Evolutionary conservation across 139 green algal species (phyloP), one percentile per base, ranked within the genome.

Genomic region (Choricystis sp.): DNA sequence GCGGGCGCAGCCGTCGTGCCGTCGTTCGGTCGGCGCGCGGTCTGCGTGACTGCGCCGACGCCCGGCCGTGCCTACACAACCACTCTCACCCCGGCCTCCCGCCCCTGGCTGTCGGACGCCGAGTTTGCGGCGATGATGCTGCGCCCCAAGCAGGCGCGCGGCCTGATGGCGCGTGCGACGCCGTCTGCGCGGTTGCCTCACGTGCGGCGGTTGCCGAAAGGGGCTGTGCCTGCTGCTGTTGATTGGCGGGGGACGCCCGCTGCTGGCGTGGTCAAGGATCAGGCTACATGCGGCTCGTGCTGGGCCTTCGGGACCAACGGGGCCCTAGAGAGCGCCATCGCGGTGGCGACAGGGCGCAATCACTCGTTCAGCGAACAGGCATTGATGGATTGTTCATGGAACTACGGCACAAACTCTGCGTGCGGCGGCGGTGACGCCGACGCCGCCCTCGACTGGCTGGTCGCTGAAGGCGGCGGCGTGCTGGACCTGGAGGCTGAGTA

Each of bases 371-470:
- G 69, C 5, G 83, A 89, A 69, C 84, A 92, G 72, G 77, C 89
- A 69, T 58, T 92, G 4, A 77, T 90, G 58, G 83, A 90, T 72
- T 92, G 84, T 59, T 65, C 62, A 57, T 83, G 77, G 77, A 68
- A 64, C 48, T 69, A 63, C 16, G 65, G 49, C 24, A 71, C 75
- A 31, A 71, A 78, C 14, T 48, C 23, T 29, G 77, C 70, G 1
- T 83, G 77, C 59, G 73, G 81, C 57, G 77, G 77, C 20, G 74
- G 69, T 26, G 67, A 73, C 61, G 30, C 66, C 26, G 59, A 64
- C 25, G 63, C 60, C 9, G 68, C 57, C 31, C 67, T 76, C 3
- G 70, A 66, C 0, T 66, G 71, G 25, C 56, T 77, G 20, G 58
- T 69, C 16, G 49, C 75, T 1, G 30, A 56, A 5, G 72, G 73